Base-by-base conservation (phyloP, 345 rosid genomes). In the Punica granatum region DNA sequence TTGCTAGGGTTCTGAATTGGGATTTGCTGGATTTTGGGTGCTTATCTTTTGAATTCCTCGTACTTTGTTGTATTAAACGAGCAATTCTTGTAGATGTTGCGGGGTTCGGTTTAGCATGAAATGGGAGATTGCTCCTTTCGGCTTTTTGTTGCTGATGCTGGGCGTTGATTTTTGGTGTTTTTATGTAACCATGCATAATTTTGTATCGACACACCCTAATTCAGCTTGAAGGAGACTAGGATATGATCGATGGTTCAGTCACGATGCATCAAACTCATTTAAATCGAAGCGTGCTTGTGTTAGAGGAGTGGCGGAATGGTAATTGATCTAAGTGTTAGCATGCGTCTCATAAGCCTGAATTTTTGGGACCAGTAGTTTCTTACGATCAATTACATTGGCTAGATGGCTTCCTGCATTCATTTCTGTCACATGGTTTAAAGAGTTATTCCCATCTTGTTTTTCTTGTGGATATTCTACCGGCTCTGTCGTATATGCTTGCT, bases 1-100 rank as follows among this genome's bases (percentile, higher is more conserved):
- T 56, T 11, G 61, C 61, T 56, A 56, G 61, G 59, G 61, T 56
- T 26, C 32, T 56, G 61, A 13, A 10, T 11, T 56, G 61, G 26
- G 59, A 25, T 53, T 53, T 53, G 6, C 59, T 53, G 1, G 59
- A 25, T 53, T 21, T 53, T 48, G 30, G 6, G 58, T n/a, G 18
- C 61, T 56, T n/a, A 30, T 51, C 58, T 8, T 56, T 56, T 14
- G 61, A 4, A 4, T 28, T 54, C 60, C 15, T 48, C 30, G 11
- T 25, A 53, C 14, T 25, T 54, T 11, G 12, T 56, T 26, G 61
- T 26, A 7, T 56, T 28, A 33, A 56, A 4, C 19, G 34, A 33
- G 34, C 18, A 26, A 1, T 54, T 54, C 12, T 3, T 54, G 30
- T 9, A 12, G 60, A 53, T 25, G 59, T 23, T 9, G 14, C 31